These are phyloP conservation scores for Fusarium neocosmosporiellum DNA, from an alignment of 2,329 filamentous ascomycete genomes.

Conservation along the genomic window DNA sequence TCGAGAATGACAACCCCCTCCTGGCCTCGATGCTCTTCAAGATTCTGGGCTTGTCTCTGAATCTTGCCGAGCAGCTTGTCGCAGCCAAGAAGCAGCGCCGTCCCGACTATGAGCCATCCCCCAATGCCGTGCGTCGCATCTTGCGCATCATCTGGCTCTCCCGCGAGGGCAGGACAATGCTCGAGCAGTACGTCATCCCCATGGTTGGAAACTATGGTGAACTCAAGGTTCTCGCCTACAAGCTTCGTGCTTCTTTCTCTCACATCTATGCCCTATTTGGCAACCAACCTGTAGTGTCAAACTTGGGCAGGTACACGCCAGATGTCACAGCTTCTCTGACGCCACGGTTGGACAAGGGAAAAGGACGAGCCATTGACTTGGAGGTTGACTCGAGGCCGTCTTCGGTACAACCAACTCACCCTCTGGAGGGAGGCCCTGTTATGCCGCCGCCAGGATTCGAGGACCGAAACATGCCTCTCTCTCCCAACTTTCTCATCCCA, in stretches of 20 bases:
- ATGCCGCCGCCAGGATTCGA: slow-evolving; percentile 67
- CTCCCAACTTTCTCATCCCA: slow-evolving; percentile 82
- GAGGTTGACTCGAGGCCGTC: slow-evolving; percentile 55
- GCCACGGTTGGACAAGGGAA: slow-evolving; percentile 58
- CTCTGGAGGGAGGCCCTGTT: slow-evolving; percentile 69
- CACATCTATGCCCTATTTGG: slow-evolving; percentile 98
- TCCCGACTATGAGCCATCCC: slow-evolving; percentile 81
- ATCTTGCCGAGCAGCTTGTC: slow-evolving; percentile 85
- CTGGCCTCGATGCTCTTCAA: slow-evolving; percentile 89
- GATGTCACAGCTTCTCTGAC: slow-evolving; percentile 55
- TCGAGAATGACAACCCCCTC: slow-evolving; percentile 80
- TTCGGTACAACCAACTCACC: slow-evolving; percentile 61
- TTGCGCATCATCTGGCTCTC: slow-evolving; percentile 95
- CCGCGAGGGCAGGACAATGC: slow-evolving; percentile 86
- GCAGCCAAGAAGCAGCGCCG: slow-evolving; percentile 85
- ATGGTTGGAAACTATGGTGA: slow-evolving; percentile 83
- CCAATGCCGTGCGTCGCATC: slow-evolving; percentile 84
- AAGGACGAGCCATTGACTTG: slow-evolving; percentile 59
- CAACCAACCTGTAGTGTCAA: slow-evolving; percentile 83
- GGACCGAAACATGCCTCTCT: slow-evolving; percentile 50
- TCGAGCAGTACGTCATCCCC: slow-evolving; percentile 89
- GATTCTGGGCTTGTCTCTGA: slow-evolving; percentile 88
- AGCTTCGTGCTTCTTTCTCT: slow-evolving; percentile 92
- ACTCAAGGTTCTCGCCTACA: slow-evolving; percentile 89
- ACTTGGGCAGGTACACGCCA: slow-evolving; percentile 64